Evolutionary conservation across 306 rosid species (phyloP).

Genomic region (Mimosa bimucronata): DNA sequence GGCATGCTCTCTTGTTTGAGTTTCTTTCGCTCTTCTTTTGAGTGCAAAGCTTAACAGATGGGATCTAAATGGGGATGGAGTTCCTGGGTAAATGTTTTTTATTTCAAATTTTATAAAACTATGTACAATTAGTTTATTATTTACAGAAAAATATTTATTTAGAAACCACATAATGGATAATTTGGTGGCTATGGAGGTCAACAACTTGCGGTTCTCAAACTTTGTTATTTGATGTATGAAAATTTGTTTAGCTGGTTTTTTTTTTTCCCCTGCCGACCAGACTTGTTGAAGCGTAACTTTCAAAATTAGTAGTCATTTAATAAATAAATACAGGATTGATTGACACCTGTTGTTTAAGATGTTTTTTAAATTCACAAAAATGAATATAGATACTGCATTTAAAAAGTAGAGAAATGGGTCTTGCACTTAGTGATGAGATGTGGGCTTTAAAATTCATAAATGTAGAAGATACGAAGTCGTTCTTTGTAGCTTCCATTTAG

Average conservation of each 20-base stretch:
- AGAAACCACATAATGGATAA: neutral
- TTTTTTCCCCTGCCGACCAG: neutral
- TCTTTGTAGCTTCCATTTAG: neutral
- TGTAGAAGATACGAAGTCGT: neutral
- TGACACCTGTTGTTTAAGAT: neutral
- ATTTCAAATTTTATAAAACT: neutral
- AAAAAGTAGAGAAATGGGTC: neutral
- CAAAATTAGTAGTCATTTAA: neutral
- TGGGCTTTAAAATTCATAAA: neutral
- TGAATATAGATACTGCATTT: neutral
- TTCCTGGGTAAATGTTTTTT: neutral
- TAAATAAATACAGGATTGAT: neutral
- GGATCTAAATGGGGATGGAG: neutral
- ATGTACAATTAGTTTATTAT: neutral
- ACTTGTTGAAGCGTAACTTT: neutral
- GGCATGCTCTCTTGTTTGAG: neutral
- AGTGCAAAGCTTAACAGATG: neutral
- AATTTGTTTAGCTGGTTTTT: neutral
- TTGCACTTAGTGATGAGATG: neutral
- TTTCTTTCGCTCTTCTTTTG: neutral
- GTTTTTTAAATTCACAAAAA: neutral
- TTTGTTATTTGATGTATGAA: neutral
- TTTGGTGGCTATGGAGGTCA: neutral
- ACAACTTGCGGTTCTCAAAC: conserved; percentile 7
- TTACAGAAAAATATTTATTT: neutral